Base-by-base conservation (phyloP, 75 land plant genomes). In the Gnetum montanum region DNA sequence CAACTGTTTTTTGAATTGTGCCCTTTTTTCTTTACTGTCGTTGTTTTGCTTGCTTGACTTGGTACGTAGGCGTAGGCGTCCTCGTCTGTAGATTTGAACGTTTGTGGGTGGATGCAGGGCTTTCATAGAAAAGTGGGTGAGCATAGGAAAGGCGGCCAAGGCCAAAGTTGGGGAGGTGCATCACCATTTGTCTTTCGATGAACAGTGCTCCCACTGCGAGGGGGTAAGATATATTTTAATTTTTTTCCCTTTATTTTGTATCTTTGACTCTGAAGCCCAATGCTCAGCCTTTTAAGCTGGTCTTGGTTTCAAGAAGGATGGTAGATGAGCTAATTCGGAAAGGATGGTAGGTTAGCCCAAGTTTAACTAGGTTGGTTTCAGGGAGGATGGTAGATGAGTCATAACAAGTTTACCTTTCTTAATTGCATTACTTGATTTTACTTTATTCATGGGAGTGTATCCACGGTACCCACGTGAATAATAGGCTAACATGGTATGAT, bases 81-180 rank as follows among this genome's bases (percentile, higher is more conserved):
- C 26, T 48, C 15, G 5, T 4, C 52, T 46, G n/a, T n/a, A n/a
- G n/a, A n/a, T n/a, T 50, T 8, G 16, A 4, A 3, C 4, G 6
- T 31, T 40, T 49, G 1, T 5, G 27, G 27, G 31, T 59, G 6
- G 10, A 27, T 59, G 3, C 4, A 89, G 91, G 62, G 91, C 71
- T 31, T 89, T 85, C 74, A 86, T 89, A 11, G 86, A 89, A 67
- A 74, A 76, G 27, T 89, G 95, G 95, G 76, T 89, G 7, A 77
- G 86, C 37, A 66, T 85, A 13, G 57, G 76, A 25, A 8, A 58
- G 13, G 73, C 72, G 6, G 95, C 95, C 0, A 82, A 58, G 34
- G n/a, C 57, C 4, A 74, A 57, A 33, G 78, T 75, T 37, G 54
- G 63, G 28, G 15, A 74, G 1, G 61, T 38, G 27, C 6, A 20